A percentile compares a stretch with the other conserved stretches of the same genome.
Evolutionary conservation across 2,329 filamentous ascomycete genomes (phyloP).

Genomic region (Penicillium crustosum): DNA sequence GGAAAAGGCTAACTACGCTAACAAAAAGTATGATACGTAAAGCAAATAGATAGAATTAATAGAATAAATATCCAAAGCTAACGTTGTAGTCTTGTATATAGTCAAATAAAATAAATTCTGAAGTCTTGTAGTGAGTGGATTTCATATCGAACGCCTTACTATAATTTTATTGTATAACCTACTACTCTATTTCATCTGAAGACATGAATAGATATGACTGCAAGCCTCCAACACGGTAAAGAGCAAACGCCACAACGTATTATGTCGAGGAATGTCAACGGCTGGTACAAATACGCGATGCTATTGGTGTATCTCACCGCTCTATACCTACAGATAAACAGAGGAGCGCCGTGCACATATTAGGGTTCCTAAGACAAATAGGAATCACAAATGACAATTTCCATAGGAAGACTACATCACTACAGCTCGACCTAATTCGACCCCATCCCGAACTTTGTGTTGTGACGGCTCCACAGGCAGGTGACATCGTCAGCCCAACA

Average conservation of each 20-base stretch:
- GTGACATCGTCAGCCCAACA: constrained; percentile 2
- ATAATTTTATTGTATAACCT: neutral
- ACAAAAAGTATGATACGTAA: neutral
- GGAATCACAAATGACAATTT: neutral
- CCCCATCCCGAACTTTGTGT: neutral
- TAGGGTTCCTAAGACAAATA: neutral
- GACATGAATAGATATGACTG: no score
- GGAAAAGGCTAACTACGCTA: neutral
- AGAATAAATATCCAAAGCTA: neutral
- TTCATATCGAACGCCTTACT: neutral
- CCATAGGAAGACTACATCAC: neutral
- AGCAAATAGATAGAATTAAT: neutral
- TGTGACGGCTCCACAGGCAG: neutral
- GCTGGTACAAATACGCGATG: neutral
- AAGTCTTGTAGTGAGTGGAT: neutral
- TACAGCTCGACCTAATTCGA: neutral
- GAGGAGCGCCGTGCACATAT: neutral
- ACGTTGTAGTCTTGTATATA: neutral
- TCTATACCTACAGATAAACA: neutral
- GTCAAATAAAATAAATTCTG: neutral
- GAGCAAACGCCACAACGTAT: neutral
- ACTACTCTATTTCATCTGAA: neutral
- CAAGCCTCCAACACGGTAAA: neutral
- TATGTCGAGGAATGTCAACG: no score
- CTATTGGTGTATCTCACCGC: neutral